These are phyloP conservation scores for Colletotrichum kahawae DNA, from an alignment of 2,329 filamentous ascomycete species.

Conservation along the genomic window DNA sequence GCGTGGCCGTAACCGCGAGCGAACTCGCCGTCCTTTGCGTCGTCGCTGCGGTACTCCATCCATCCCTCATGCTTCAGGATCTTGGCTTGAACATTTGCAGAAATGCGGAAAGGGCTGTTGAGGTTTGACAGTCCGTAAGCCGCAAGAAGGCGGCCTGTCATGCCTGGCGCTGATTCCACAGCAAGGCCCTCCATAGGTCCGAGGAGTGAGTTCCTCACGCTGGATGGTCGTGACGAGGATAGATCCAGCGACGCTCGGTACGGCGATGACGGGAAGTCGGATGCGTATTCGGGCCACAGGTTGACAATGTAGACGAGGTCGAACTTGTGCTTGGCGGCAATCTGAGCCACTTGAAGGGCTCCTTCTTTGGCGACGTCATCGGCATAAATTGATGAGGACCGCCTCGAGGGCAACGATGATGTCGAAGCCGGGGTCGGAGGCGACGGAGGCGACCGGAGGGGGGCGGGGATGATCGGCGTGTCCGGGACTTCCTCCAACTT, in stretches of 20 bases:
- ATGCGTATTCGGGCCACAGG: slow-evolving; percentile 52
- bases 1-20: slow-evolving; percentile 58
- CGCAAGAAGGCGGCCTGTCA: slow-evolving; percentile 58
- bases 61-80: slow-evolving; percentile 55
- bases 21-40: slow-evolving; percentile 48
- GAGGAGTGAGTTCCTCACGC: slow-evolving; percentile 7
- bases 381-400: slow-evolving; percentile 7
- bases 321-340: slow-evolving; percentile 61
- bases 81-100: slow-evolving; percentile 52
- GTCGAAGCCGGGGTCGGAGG: slow-evolving; percentile 18
- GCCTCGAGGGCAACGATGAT: not conserved
- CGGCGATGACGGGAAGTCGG: slow-evolving; percentile 14
- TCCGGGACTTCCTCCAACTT: not conserved
- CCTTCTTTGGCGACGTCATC: slow-evolving; percentile 25
- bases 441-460: not conserved
- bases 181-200: slow-evolving; percentile 14
- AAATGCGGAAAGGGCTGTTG: slow-evolving; percentile 57
- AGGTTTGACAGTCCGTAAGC: slow-evolving; percentile 59
- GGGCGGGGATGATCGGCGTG: not conserved
- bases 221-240: slow-evolving; percentile 21
- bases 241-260: slow-evolving; percentile 21
- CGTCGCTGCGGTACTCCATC: slow-evolving; percentile 56
- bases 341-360: slow-evolving; percentile 50
- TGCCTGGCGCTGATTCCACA: slow-evolving; percentile 23
- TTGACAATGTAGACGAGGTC: slow-evolving; percentile 65